These are phyloP conservation scores for Aspergillus floridensis DNA, from an alignment of 2,329 filamentous ascomycete genomes.

Conservation along the genomic window DNA sequence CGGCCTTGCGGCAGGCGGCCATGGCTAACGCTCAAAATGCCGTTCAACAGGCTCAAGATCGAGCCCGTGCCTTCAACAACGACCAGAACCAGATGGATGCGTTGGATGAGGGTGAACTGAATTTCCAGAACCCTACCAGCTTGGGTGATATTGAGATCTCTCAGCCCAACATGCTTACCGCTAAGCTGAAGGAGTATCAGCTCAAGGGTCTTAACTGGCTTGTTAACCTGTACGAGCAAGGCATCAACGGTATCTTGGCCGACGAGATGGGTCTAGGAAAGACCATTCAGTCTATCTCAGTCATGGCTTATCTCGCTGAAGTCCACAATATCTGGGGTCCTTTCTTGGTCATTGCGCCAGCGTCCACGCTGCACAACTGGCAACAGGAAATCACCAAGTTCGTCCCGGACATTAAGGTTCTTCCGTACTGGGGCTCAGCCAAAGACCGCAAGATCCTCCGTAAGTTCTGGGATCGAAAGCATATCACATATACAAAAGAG, in stretches of 20 bases:
- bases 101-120: conserved; percentile 95
- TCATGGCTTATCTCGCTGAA: conserved; percentile 98
- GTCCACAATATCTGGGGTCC: conserved; percentile 98
- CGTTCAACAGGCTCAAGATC: conserved; percentile 88
- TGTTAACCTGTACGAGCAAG: conserved; percentile 97
- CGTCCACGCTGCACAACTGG: conserved; percentile 98
- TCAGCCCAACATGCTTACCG: conserved; percentile 89
- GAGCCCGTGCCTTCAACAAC: conserved; percentile 89
- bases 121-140: conserved; percentile 97
- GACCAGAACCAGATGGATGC: conserved; percentile 63
- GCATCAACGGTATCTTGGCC: conserved; percentile 97
- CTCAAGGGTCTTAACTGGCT: conserved; percentile 99
- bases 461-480: conserved; percentile 99
- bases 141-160: conserved; percentile 91
- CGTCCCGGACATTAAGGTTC: conserved; percentile 87
- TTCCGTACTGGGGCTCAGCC: conserved; percentile 96
- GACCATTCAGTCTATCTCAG: conserved; percentile 97
- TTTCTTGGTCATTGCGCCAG: conserved; percentile 92
- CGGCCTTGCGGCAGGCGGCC: conserved; percentile 73
- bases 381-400: conserved; percentile 97
- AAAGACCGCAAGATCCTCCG: conserved; percentile 92
- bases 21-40: conserved; percentile 96
- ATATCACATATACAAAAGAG: conserved; percentile 90
- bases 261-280: conserved; percentile 99
- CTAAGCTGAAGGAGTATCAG: conserved; percentile 97